These are phyloP conservation scores for Physocladia obscura DNA, from an alignment of 192 early-diverging fungal species.

Conservation along the genomic window DNA sequence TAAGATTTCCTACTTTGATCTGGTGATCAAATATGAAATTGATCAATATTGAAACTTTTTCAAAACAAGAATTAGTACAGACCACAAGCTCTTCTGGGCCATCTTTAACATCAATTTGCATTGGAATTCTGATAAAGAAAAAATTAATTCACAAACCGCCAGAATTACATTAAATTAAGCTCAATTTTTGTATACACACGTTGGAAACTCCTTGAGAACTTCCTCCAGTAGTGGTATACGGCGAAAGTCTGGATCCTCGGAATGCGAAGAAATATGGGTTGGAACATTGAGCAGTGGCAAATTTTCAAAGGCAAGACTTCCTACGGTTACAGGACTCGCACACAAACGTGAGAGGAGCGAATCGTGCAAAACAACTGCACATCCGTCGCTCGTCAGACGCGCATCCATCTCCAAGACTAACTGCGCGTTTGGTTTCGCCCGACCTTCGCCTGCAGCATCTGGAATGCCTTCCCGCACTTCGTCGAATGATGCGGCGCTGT, in stretches of 20 bases:
- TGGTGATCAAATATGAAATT: neutral
- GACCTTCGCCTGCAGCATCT: neutral
- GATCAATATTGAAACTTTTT: neutral
- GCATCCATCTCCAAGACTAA: conserved; percentile 37
- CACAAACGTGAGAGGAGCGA: conserved; percentile 35
- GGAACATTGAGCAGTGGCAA: conserved; percentile 47
- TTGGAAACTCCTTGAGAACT: conserved; percentile 42
- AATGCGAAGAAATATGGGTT: neutral
- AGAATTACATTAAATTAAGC: neutral
- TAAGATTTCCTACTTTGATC: conserved; percentile 41
- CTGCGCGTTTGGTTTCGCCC: neutral
- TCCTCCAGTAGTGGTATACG: conserved; percentile 42
- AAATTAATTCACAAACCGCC: neutral
- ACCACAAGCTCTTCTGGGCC: conserved; percentile 43
- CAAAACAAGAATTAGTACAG: neutral
- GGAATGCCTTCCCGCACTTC: conserved; percentile 32
- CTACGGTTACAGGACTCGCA: conserved; percentile 32
- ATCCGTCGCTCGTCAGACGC: conserved; percentile 45
- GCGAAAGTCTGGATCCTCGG: conserved; percentile 32
- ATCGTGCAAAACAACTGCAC: conserved; percentile 53
- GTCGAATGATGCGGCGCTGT: conserved; percentile 38
- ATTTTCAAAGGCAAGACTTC: conserved; percentile 34
- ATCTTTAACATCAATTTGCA: conserved; percentile 52
- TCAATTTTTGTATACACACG: neutral
- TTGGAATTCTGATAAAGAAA: conserved; percentile 33